Evolutionary conservation across 768 basidiomycete genomes (phyloP).

Genomic region (Boletellus sp.): DNA sequence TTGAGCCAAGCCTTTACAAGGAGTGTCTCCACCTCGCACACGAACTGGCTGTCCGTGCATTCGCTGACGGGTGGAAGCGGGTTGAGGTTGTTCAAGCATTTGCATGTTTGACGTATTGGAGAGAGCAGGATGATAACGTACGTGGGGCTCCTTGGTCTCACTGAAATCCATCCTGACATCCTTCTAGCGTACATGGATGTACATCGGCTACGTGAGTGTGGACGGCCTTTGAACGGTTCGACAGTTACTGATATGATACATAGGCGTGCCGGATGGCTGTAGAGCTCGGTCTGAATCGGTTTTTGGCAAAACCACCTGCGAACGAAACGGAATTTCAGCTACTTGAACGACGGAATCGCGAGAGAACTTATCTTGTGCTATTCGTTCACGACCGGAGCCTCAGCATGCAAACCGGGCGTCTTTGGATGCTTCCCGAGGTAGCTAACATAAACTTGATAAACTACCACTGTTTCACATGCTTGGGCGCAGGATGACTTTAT

Average conservation of each 20-base stretch:
- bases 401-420: constrained; percentile 80
- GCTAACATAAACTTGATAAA: neutral
- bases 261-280: constrained; percentile 88
- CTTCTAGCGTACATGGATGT: constrained; percentile 75
- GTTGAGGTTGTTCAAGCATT: constrained; percentile 89
- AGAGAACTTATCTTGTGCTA: constrained; percentile 81
- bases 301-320: constrained; percentile 48
- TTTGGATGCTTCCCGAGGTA: constrained; percentile 85
- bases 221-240: neutral
- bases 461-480: constrained; percentile 10
- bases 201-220: constrained; percentile 73
- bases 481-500: constrained; percentile 60
- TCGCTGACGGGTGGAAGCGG: constrained; percentile 72
- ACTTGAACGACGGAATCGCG: constrained; percentile 77
- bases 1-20: constrained; percentile 63
- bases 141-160: constrained; percentile 20
- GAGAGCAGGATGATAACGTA: constrained; percentile 80
- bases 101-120: constrained; percentile 87
- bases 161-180: constrained; percentile 11
- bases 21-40: constrained; percentile 69
- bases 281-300: constrained; percentile 76
- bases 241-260: constrained; percentile 1
- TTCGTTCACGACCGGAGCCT: constrained; percentile 85
- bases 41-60: constrained; percentile 72
- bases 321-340: constrained; percentile 64